These are phyloP conservation scores for Clarireedia hainanense DNA, from an alignment of 2,329 filamentous ascomycete genomes.

Conservation along the genomic window DNA sequence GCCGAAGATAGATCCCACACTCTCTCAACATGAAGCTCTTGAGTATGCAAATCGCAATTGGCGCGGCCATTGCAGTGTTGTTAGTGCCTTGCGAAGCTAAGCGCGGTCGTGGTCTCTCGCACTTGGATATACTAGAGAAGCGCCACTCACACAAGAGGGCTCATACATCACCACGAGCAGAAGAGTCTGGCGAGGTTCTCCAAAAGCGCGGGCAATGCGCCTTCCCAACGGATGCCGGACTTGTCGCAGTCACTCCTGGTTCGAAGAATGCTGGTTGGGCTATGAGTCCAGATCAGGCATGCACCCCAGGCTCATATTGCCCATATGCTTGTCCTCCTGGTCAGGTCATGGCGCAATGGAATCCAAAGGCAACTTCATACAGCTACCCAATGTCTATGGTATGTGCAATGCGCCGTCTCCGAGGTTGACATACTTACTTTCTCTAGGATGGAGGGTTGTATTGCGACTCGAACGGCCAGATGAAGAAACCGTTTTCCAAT, in stretches of 20 bases:
- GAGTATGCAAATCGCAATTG: conserved; percentile 41
- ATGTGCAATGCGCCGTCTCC: conserved; percentile 27
- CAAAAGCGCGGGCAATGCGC: conserved; percentile 40
- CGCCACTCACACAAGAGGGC: conserved; percentile 22
- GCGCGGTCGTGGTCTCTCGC: conserved; percentile 17
- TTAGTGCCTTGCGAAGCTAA: conserved; percentile 27
- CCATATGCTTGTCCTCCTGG: conserved; percentile 70
- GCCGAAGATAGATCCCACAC: conserved; percentile 10
- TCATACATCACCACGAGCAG: conserved; percentile 20
- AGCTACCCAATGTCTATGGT: conserved; percentile 66
- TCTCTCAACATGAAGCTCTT: conserved; percentile 44
- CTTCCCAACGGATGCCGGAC: conserved; percentile 58
- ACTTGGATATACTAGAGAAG: conserved; percentile 22
- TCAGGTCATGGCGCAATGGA: conserved; percentile 73
- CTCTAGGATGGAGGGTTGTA: conserved; percentile 63
- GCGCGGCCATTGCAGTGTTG: conserved; percentile 41
- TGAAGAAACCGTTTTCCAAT: conserved; percentile 61
- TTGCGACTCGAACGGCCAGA: conserved; percentile 58
- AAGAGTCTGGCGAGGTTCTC: conserved; percentile 15
- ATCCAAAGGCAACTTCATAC: conserved; percentile 59
- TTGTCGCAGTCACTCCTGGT: conserved; percentile 60
- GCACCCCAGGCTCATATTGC: conserved; percentile 60
- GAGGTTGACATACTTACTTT: conserved; percentile 9
- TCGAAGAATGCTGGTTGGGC: conserved; percentile 67
- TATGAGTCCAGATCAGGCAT: conserved; percentile 67